Conservation (phyloP, 1,139 yeast genomes). For the Saccharomyces pastorianus region DNA sequence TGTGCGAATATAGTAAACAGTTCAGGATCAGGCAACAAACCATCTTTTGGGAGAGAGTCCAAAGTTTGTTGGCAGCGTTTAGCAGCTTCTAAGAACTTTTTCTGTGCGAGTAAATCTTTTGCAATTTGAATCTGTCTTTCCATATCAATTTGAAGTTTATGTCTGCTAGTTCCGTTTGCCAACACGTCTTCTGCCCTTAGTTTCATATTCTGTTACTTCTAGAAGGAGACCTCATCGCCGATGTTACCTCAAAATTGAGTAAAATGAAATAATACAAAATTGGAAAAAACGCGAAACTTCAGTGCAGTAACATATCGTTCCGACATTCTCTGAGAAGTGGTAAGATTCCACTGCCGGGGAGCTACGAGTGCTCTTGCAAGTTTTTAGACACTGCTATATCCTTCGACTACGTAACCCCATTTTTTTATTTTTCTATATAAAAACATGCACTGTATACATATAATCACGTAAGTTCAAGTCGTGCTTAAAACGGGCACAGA, state of each 20-base stretch:
- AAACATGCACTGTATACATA: background rate
- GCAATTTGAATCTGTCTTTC: background rate
- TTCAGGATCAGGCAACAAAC: background rate
- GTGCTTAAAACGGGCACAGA: background rate
- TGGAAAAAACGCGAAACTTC: background rate
- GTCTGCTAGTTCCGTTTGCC: background rate
- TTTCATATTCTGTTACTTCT: background rate
- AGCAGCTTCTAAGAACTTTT: slow-evolving; percentile 60
- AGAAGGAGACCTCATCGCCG: background rate
- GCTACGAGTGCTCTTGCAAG: background rate
- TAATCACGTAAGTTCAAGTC: background rate
- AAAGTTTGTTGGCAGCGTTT: slow-evolving; percentile 74
- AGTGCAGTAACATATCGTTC: background rate
- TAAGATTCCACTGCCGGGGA: background rate
- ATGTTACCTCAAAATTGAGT: background rate
- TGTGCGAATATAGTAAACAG: background rate
- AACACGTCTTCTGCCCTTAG: background rate
- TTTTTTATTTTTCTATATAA: background rate
- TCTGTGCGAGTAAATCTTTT: slow-evolving; percentile 35
- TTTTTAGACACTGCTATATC: background rate
- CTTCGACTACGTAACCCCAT: background rate
- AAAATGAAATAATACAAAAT: background rate
- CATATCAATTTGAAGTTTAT: background rate
- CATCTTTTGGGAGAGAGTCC: slow-evolving; percentile 28
- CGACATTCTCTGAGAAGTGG: background rate